These are phyloP conservation scores for Agastache rugosa DNA, from an alignment of 257 asterid genomes.

Conservation along the genomic window DNA sequence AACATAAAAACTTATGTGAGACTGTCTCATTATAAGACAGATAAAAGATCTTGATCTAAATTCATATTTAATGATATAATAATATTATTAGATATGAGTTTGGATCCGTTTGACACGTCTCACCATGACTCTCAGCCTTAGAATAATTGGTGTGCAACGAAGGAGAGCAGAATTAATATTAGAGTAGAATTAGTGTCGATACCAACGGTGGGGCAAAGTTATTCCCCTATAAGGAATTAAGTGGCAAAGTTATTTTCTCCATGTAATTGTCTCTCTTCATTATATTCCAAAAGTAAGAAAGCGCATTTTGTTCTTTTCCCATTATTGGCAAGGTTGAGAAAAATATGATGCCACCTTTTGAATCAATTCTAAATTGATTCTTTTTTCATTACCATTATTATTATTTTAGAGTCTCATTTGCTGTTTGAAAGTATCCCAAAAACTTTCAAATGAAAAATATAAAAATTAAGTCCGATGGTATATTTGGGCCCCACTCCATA, in stretches of 20 bases:
- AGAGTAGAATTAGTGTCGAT: background rate
- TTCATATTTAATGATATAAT: too few species aligned
- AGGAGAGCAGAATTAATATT: background rate
- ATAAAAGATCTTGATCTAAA: too few species aligned
- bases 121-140: too few species aligned
- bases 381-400: background rate
- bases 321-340: slow-evolving; percentile 44
- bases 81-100: too few species aligned
- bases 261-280: slow-evolving; percentile 33
- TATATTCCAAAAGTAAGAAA: slow-evolving; percentile 33
- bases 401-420: background rate
- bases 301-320: slow-evolving; percentile 46
- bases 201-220: slow-evolving; percentile 41
- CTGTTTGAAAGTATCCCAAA: background rate
- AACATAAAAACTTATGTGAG: too few species aligned
- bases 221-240: slow-evolving; percentile 39
- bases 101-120: too few species aligned
- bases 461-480: background rate
- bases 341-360: slow-evolving; percentile 10
- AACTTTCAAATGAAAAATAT: background rate
- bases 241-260: slow-evolving; percentile 37
- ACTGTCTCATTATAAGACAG: too few species aligned
- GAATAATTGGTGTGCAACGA: background rate
- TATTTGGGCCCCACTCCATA: background rate
- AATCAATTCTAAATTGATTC: slow-evolving; percentile 27